Conservation (phyloP, 2,329 filamentous ascomycete species). For the Botrytis elliptica region DNA sequence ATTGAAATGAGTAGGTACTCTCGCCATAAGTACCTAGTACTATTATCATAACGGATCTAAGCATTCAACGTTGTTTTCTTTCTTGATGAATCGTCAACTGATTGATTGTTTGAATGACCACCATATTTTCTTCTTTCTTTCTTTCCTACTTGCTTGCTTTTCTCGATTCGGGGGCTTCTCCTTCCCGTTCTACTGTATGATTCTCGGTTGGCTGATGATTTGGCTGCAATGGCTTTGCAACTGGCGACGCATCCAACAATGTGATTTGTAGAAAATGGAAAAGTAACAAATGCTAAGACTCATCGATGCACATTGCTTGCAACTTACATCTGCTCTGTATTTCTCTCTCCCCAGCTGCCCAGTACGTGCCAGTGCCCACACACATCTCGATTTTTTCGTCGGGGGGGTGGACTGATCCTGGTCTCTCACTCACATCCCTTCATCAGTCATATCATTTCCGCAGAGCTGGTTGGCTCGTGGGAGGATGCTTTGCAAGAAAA, state of each 20-base stretch:
- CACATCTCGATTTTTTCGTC: neutral
- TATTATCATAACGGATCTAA: neutral
- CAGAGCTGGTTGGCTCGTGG: neutral
- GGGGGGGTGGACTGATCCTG: neutral
- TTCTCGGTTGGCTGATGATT: neutral
- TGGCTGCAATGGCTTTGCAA: neutral
- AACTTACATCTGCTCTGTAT: neutral
- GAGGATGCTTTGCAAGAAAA: neutral
- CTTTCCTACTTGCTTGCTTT: neutral
- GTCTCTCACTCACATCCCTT: neutral
- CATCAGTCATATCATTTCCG: neutral
- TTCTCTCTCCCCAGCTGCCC: neutral
- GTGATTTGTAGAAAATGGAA: neutral
- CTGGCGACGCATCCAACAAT: neutral
- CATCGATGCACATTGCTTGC: conserved; percentile 10
- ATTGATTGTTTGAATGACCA: neutral
- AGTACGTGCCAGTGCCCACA: neutral
- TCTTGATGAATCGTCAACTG: neutral
- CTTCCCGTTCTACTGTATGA: neutral
- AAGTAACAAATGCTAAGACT: conserved; percentile 3
- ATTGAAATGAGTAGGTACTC: neutral
- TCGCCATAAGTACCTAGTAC: neutral
- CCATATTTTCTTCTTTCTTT: neutral
- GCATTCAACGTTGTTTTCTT: neutral
- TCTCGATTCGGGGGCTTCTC: neutral